Evolutionary conservation across 257 asterid genomes (phyloP).

Genomic region (Solanum pinnatisectum): DNA sequence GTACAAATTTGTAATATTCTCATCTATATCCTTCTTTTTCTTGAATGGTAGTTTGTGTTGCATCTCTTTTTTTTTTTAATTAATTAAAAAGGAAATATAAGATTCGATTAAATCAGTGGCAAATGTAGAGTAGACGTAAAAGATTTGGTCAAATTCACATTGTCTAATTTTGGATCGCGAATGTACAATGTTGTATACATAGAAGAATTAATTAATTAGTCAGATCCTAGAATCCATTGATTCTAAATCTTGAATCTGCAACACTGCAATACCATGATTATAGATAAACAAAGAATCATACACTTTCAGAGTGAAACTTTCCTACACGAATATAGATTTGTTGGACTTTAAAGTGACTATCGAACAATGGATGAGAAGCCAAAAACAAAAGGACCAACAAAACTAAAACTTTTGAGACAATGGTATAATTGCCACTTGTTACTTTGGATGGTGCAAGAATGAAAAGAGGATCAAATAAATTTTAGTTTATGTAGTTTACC

Average conservation of each 20-base stretch:
- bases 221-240: no score
- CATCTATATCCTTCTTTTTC: background rate
- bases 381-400: background rate
- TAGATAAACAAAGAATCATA: background rate
- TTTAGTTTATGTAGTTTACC: background rate
- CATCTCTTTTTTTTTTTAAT: background rate
- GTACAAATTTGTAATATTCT: slow-evolving; percentile 15
- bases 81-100: background rate
- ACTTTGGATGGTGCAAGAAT: background rate
- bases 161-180: background rate
- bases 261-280: background rate
- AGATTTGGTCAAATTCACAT: background rate
- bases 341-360: background rate
- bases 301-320: background rate
- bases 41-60: background rate
- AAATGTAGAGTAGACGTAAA: background rate
- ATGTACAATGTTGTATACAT: background rate
- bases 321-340: fast-evolving
- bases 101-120: background rate
- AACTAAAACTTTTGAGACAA: background rate
- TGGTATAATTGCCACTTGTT: background rate
- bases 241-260: background rate
- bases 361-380: background rate
- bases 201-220: no score
- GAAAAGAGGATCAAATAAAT: background rate